A percentile compares a stretch with the other conserved stretches of the same genome.
Evolutionary conservation across 2,329 filamentous ascomycete species (phyloP).

Genomic region (Emergomyces africanus): DNA sequence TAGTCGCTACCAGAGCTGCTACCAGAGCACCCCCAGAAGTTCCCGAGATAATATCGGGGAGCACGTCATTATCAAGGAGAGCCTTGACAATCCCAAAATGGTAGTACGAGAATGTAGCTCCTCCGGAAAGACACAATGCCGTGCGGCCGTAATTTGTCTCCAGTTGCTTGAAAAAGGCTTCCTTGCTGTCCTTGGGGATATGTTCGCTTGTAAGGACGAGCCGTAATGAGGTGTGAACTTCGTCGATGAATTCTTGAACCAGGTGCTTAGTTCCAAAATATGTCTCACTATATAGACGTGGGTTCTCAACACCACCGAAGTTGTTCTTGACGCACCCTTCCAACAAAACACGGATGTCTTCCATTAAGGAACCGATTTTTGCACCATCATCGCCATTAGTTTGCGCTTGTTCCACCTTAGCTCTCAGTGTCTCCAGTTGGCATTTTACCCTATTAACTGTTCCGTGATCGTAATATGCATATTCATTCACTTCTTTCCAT

Average conservation of each 20-base stretch:
- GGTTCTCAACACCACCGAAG: constrained; percentile 89
- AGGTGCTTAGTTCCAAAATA: constrained; percentile 96
- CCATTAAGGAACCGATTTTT: constrained; percentile 41
- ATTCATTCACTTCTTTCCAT: constrained; percentile 41
- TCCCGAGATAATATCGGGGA: constrained; percentile 91
- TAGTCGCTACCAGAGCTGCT: constrained; percentile 72
- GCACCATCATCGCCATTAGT: constrained; percentile 12
- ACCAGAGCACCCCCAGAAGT: constrained; percentile 90
- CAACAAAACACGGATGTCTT: constrained; percentile 63
- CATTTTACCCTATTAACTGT: constrained; percentile 66
- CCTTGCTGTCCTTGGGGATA: constrained; percentile 60
- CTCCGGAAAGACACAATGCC: constrained; percentile 83
- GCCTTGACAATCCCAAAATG: constrained; percentile 90
- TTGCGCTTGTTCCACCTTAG: constrained; percentile 29
- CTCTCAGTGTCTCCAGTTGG: constrained; percentile 47
- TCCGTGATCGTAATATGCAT: constrained; percentile 73
- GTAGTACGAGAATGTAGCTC: constrained; percentile 91
- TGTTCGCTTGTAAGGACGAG: constrained; percentile 57
- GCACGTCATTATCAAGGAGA: constrained; percentile 67
- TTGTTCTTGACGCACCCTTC: constrained; percentile 96
- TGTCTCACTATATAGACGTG: constrained; percentile 88
- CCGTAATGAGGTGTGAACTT: constrained; percentile 45
- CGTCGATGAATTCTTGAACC: constrained; percentile 80
- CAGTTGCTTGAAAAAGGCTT: constrained; percentile 71
- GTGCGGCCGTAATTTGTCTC: constrained; percentile 86